These are phyloP conservation scores for Rhazya stricta DNA, from an alignment of 257 asterid species.

Conservation along the genomic window DNA sequence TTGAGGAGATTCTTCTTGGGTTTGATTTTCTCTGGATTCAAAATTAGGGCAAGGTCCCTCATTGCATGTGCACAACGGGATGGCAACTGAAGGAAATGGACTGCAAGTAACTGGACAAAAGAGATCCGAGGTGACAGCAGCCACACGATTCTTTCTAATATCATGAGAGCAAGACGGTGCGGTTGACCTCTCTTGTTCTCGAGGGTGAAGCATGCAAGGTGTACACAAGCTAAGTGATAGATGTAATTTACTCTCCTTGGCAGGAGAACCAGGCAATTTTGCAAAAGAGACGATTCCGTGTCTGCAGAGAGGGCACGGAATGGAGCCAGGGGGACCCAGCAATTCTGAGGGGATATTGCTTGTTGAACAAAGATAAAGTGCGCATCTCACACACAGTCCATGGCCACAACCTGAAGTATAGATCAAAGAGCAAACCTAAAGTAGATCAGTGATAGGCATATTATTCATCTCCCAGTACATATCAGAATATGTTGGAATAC, in stretches of 20 bases:
- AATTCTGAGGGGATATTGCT: conserved; percentile 68
- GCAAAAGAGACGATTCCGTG: conserved; percentile 60
- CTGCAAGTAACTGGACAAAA: conserved; percentile 86
- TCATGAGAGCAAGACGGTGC: conserved; percentile 51
- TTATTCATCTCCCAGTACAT: not conserved
- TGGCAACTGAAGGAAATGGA: conserved; percentile 83
- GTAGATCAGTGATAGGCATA: not conserved
- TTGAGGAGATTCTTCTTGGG: conserved; percentile 53
- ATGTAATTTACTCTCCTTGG: conserved; percentile 59
- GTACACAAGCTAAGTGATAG: conserved; percentile 75
- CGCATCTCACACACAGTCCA: conserved; percentile 85
- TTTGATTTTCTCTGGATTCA: conserved; percentile 49
- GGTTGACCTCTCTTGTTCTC: conserved; percentile 60
- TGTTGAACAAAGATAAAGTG: conserved; percentile 91
- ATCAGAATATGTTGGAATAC: not conserved
- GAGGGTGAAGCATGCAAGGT: conserved; percentile 84
- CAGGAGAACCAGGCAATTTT: conserved; percentile 60
- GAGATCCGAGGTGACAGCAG: conserved; percentile 70
- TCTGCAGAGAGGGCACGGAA: conserved; percentile 91
- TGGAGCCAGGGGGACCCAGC: conserved; percentile 66
- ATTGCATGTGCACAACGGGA: conserved; percentile 82
- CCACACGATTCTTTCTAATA: conserved; percentile 56
- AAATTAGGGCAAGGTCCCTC: conserved; percentile 67
- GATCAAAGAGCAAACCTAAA: not conserved
- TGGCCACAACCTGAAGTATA: conserved; percentile 69